Percentiles rank a stretch among this genome's conserved stretches.
Conservation (phyloP, 345 rosid species). For the Arabis alpina region DNA sequence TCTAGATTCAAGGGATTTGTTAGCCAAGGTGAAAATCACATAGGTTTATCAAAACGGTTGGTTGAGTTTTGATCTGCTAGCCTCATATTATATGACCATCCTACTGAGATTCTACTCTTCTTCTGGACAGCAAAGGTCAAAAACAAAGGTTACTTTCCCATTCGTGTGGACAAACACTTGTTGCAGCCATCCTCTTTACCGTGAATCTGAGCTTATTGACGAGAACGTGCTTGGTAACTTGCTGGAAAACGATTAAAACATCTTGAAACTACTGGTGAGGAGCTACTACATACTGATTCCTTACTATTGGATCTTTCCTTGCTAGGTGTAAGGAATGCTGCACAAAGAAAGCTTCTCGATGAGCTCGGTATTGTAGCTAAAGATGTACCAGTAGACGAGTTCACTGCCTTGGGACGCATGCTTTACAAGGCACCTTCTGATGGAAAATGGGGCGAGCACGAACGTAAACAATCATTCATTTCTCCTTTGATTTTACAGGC, state of each 20-base stretch:
- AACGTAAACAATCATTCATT: conserved; percentile 55
- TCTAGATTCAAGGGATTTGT: conserved; percentile 1
- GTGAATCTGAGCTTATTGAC: conserved; percentile 81
- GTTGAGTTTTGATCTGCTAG: conserved; percentile 13
- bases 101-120: conserved; percentile 1
- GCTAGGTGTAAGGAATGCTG: conserved; percentile 93
- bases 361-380: conserved; percentile 88
- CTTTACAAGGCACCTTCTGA: conserved; percentile 98
- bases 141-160: conserved; percentile 94
- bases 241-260: background rate
- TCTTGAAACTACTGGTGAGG: too few species aligned
- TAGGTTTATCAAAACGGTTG: background rate
- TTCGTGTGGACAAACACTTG: conserved; percentile 99
- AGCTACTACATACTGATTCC: background rate
- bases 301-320: background rate
- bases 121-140: conserved; percentile 82
- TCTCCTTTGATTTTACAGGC: conserved; percentile 12
- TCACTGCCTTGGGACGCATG: conserved; percentile 72
- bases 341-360: conserved; percentile 93
- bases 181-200: conserved; percentile 96
- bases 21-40: conserved; percentile 9
- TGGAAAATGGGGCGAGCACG: conserved; percentile 99
- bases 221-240: conserved; percentile 70
- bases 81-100: background rate
- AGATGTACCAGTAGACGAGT: conserved; percentile 84